Conservation (phyloP, 768 basidiomycete species). For the Dacryopinax spathularia region DNA sequence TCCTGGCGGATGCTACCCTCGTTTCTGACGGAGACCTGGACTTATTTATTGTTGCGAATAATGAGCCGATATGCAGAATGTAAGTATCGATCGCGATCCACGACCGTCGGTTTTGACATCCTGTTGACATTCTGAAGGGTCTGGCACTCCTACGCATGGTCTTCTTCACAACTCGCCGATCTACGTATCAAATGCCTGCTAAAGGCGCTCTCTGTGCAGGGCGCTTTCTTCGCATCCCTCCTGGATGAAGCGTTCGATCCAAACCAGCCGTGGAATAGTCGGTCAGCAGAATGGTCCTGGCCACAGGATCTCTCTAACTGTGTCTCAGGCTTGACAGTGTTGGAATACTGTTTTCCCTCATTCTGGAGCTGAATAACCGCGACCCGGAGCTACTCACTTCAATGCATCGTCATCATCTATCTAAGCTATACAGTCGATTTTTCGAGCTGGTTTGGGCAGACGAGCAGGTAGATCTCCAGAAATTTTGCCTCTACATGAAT, state of each 20-base stretch:
- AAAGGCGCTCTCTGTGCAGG: slow-evolving; percentile 46
- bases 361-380: slow-evolving; percentile 45
- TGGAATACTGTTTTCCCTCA: slow-evolving; percentile 39
- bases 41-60: slow-evolving; percentile 57
- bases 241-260: slow-evolving; percentile 31
- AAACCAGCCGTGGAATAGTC: slow-evolving; percentile 32
- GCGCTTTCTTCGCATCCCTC: slow-evolving; percentile 44
- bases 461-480: slow-evolving; percentile 32
- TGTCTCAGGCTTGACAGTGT: not conserved
- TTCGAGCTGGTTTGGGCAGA: slow-evolving; percentile 54
- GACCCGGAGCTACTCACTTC: not conserved
- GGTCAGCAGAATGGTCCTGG: slow-evolving; percentile 28
- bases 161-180: slow-evolving; percentile 34
- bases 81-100: too few species aligned
- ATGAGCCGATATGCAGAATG: slow-evolving; percentile 44
- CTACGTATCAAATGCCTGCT: slow-evolving; percentile 44
- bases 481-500: not conserved
- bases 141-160: slow-evolving; percentile 58
- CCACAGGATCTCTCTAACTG: not conserved
- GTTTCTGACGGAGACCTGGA: slow-evolving; percentile 26
- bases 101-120: too few species aligned
- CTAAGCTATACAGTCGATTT: slow-evolving; percentile 34
- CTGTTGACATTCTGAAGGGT: too few species aligned
- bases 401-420: not conserved
- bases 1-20: not conserved